These are phyloP conservation scores for Globisporangium apiculatum DNA, from an alignment of 352 stramenopile species.

Conservation along the genomic window DNA sequence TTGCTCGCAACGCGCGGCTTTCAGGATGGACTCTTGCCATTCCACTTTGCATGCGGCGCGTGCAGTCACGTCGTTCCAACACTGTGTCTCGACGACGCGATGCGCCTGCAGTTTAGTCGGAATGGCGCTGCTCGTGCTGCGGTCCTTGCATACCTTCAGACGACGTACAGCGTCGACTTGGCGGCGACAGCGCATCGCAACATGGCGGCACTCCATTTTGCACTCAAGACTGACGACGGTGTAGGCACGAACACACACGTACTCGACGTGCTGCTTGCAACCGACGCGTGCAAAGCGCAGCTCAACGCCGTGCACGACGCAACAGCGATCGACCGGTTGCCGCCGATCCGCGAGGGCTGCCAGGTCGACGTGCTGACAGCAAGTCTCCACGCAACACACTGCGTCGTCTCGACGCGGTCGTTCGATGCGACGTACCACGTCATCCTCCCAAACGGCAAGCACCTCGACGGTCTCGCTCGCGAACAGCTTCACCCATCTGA, in stretches of 20 bases:
- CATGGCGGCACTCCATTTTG: conserved; percentile 41
- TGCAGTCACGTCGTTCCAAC: conserved; percentile 25
- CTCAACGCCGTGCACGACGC: conserved; percentile 56
- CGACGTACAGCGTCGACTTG: conserved; percentile 30
- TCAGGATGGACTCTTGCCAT: conserved; percentile 34
- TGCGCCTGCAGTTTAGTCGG: conserved; percentile 22
- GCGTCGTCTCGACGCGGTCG: conserved; percentile 38
- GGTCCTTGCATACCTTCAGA: conserved; percentile 32
- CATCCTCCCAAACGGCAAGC: conserved; percentile 36
- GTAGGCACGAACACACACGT: conserved; percentile 34
- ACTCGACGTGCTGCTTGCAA: conserved; percentile 39
- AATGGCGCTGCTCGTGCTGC: conserved; percentile 33
- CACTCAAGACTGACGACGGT: conserved; percentile 38
- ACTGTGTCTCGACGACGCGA: conserved; percentile 43
- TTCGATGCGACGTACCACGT: conserved; percentile 47
- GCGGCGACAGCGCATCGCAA: conserved; percentile 17
- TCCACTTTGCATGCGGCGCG: conserved; percentile 59
- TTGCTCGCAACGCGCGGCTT: conserved; percentile 25
- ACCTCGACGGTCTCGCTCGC: conserved; percentile 30
- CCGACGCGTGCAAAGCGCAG: background rate
- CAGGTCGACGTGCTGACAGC: conserved; percentile 18
- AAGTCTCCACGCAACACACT: conserved; percentile 18
- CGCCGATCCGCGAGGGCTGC: conserved; percentile 24
- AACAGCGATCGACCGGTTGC: conserved; percentile 35
- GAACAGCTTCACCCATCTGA: conserved; percentile 22